A percentile compares a stretch with the other conserved stretches of the same genome.
phyloP scores from a whole-genome alignment of 352 stramenopile species.

The Globisporangium iwayamae region DNA sequence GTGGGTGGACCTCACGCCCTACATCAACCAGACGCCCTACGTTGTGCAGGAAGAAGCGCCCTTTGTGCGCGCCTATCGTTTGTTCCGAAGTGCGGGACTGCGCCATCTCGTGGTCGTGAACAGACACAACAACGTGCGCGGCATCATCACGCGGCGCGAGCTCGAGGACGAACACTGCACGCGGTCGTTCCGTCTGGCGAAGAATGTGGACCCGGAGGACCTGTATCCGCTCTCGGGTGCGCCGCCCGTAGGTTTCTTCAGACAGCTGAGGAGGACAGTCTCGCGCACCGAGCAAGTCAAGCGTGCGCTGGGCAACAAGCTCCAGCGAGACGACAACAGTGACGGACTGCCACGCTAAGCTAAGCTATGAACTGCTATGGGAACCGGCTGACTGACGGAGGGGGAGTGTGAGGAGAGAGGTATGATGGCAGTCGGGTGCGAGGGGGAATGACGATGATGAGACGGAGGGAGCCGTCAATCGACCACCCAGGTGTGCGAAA shows the following conservation, averaged over 20 bases:
- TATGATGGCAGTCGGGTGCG: too few relatives aligned
- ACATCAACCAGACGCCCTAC: conserved; percentile 97
- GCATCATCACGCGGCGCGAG: conserved; percentile 85
- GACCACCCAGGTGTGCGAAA: too few relatives aligned
- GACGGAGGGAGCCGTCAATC: too few relatives aligned
- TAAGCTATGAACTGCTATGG: too few relatives aligned
- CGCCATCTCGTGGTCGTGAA: conserved; percentile 94
- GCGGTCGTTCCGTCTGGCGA: conserved; percentile 69
- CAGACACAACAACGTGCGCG: conserved; percentile 88
- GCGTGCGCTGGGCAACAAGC: conserved; percentile 47
- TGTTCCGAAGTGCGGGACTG: conserved; percentile 96
- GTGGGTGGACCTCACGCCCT: conserved; percentile 95
- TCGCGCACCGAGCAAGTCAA: conserved; percentile 78
- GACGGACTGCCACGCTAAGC: too few relatives aligned
- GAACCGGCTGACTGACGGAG: too few relatives aligned
- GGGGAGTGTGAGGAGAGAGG: too few relatives aligned
- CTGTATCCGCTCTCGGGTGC: conserved; percentile 61
- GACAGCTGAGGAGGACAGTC: conserved; percentile 55
- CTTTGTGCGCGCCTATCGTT: conserved; percentile 93
- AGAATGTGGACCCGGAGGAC: conserved; percentile 68
- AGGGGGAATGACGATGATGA: too few relatives aligned
- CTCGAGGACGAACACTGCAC: conserved; percentile 80
- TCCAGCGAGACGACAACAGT: background rate
- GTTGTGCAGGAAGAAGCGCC: conserved; percentile 95
- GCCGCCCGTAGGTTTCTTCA: conserved; percentile 56